Evolutionary conservation across 306 rosid species (phyloP), one percentile per base, ranked within the genome.

Genomic region (Glycine tomentella): DNA sequence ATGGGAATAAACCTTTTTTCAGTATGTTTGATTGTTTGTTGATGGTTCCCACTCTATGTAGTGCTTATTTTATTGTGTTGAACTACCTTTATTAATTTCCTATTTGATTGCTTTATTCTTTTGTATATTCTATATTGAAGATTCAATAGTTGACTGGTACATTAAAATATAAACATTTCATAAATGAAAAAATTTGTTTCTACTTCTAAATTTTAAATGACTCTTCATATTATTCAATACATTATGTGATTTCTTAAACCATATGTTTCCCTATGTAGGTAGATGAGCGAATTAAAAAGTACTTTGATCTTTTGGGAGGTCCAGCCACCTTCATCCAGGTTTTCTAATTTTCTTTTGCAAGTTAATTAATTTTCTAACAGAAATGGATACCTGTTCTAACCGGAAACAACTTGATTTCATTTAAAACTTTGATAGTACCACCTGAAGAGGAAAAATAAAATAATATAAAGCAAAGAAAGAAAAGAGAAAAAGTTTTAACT

Each of bases 271-370:
- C 25, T 72, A 13, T 74, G 71, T 90, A 95, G 99, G 84, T 81
- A 12, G 77, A 91, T 31, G 94, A 93, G 82, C 90, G 97, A 53
- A 87, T 93, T 4, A 95, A 91, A 83, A 93, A 93, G 76, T 95
- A 93, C 65, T 93, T 93, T n/a, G 92, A 95, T 81, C 83, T 88
- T 76, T 84, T 95, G 91, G 99, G 99, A 7, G 99, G 97, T 20
- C 97, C 97, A 0, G 95, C 98, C 75, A 92, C 97, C 74, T 95
- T 95, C 90, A 91, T 95, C 53, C 98, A 95, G 97, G 98, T 95
- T 70, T 50, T 83, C 55, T 20, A 20, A 36, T 15, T 70, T 49
- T 10, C 31, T 59, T 16, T 59, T 59, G 31, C 25, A 20, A 20
- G 25, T 20, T 20, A 20, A 20, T 20, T 20, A 20, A 20, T 20